These are phyloP conservation scores for Leucaena leucocephala DNA, from an alignment of 306 rosid genomes.

Conservation along the genomic window DNA sequence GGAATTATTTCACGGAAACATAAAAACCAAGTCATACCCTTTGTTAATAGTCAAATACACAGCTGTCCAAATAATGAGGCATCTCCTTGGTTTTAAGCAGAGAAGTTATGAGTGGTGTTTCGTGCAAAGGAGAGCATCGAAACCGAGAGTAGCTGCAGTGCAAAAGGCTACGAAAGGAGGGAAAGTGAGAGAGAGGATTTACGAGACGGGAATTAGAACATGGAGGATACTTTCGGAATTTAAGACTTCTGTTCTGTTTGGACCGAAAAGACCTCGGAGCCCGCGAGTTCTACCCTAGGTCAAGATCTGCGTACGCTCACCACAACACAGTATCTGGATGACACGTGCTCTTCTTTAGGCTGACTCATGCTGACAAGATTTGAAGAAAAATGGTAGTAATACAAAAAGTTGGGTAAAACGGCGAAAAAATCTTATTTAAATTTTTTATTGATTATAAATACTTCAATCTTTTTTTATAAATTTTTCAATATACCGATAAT, in stretches of 20 bases:
- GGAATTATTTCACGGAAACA: background rate
- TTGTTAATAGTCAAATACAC: background rate
- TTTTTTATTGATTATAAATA: too few species aligned
- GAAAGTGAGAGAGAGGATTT: background rate
- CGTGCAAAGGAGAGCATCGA: slow-evolving; percentile 32
- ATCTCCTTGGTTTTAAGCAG: background rate
- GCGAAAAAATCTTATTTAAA: too few species aligned
- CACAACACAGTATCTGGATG: background rate
- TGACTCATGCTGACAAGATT: background rate
- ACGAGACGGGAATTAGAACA: background rate
- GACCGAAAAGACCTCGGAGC: slow-evolving; percentile 10
- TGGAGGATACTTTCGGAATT: slow-evolving; percentile 41
- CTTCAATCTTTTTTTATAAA: too few species aligned
- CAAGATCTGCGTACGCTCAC: background rate
- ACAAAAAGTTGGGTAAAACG: too few species aligned
- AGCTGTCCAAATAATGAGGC: background rate
- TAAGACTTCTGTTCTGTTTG: background rate
- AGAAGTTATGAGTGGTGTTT: slow-evolving; percentile 13
- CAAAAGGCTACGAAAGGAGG: background rate
- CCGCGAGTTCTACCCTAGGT: background rate
- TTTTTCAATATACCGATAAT: too few species aligned
- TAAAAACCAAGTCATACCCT: slow-evolving; percentile 16
- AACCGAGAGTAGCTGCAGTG: slow-evolving; percentile 39
- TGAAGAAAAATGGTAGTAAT: too few species aligned
- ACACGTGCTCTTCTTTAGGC: slow-evolving; percentile 26